Base-by-base conservation (phyloP, 345 rosid genomes). In the Physaria fendleri region DNA sequence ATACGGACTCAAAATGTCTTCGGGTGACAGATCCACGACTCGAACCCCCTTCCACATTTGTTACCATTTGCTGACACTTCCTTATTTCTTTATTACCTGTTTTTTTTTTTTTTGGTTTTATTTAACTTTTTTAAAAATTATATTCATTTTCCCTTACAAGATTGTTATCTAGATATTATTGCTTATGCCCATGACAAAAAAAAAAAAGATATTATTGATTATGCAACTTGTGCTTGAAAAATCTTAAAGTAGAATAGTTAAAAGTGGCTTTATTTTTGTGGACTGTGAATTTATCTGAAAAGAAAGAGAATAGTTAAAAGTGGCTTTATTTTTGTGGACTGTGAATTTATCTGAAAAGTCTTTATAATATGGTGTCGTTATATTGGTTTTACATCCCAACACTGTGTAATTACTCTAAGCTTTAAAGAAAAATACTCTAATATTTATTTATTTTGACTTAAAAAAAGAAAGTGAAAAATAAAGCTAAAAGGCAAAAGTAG, bases 11-110 rank as follows among this genome's bases (percentile, higher is more conserved):
- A 14, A 13, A 29, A 53, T 49, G 52, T 16, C 11, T 16, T 23
- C 7, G 8, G 33, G 4, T 45, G 63, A 49, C 49, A 68, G 62
- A 60, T 68, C 48, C 40, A 60, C 54, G 47, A 51, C 10, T 50
- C 66, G 46, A 50, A 67, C 72, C 32, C 59, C 54, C 56, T 18
- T 30, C 34, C 28, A 29, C 40, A 39, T 5, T 39, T 55, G 16
- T 55, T 21, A 42, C 69, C 37, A 32, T 62, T 22, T 34, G 0
- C 45, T 32, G 35, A 42, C 61, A 40, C 53, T 28, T 8, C 4
- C 11, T 16, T 42, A 41, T 57, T 52, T 11, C 2, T 10, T 32
- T 21, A 22, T 39, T 15, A 22, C 28, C 25, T 38, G 15, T n/a
- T 18, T 37, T 18, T 11, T 23, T 9, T 11, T 18, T 39, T 2